Evolutionary conservation across 495 filamentous ascomycete genomes (phyloP).

Genomic region (Podospora conica): DNA sequence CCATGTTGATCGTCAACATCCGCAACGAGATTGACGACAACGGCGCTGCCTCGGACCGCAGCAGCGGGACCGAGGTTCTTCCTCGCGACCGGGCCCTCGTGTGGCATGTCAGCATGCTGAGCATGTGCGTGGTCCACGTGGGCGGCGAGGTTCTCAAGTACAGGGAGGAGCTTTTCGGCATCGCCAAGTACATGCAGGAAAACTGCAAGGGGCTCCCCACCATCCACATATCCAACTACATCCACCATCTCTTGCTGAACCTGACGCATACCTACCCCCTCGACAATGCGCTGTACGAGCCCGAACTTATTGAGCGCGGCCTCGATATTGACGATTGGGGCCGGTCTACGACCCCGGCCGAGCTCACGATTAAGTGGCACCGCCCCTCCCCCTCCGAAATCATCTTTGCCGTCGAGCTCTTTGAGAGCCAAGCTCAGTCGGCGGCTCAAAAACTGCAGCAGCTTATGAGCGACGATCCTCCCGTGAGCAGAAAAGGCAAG

Average conservation of each 20-base stretch:
- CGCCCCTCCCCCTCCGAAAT: constrained; percentile 72
- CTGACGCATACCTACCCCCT: constrained; percentile 87
- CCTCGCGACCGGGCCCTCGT: constrained; percentile 88
- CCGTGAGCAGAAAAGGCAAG: constrained; percentile 86
- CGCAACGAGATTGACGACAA: constrained; percentile 96
- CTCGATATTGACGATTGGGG: constrained; percentile 72
- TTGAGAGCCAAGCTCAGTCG: constrained; percentile 65
- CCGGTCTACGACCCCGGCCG: constrained; percentile 56
- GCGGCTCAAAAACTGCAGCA: constrained; percentile 54
- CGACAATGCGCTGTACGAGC: constrained; percentile 81
- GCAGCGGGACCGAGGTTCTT: constrained; percentile 85
- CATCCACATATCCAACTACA: constrained; percentile 93
- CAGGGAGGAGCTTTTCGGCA: constrained; percentile 80
- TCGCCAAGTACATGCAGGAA: constrained; percentile 91
- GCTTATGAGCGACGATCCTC: constrained; percentile 72
- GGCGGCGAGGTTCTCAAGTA: constrained; percentile 82
- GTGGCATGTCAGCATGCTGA: constrained; percentile 95
- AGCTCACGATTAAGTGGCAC: constrained; percentile 87
- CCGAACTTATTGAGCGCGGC: constrained; percentile 46
- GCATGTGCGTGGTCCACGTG: constrained; percentile 97
- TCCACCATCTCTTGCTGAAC: constrained; percentile 98
- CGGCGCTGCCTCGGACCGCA: constrained; percentile 90
- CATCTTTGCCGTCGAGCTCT: constrained; percentile 81
- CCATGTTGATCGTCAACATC: constrained; percentile 83
- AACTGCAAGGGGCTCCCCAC: constrained; percentile 90